Percentiles rank a stretch among this genome's conserved stretches.
Conservation (phyloP, 768 basidiomycete genomes). For the Punctularia strigosozonata region DNA sequence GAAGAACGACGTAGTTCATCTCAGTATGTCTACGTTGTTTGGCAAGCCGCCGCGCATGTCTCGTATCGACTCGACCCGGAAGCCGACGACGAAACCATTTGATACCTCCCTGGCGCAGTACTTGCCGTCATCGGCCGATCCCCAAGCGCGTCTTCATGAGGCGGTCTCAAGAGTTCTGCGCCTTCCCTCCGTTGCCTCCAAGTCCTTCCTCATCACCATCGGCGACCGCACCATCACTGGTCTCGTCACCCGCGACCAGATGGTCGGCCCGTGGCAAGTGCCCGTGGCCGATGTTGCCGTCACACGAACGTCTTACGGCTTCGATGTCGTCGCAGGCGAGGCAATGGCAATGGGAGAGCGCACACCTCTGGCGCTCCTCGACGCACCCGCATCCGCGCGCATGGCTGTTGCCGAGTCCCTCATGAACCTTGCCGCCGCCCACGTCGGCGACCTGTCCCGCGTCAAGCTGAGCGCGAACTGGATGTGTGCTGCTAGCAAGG, state of each 20-base stretch:
- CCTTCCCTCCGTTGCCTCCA: slow-evolving; percentile 88
- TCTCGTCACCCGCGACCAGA: slow-evolving; percentile 91
- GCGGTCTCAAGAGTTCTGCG: slow-evolving; percentile 77
- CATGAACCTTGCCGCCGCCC: slow-evolving; percentile 81
- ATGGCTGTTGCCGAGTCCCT: slow-evolving; percentile 95
- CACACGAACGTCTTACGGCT: slow-evolving; percentile 90
- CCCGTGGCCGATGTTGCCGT: slow-evolving; percentile 97
- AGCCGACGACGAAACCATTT: slow-evolving; percentile 38
- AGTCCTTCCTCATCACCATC: slow-evolving; percentile 97
- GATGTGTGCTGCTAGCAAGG: slow-evolving; percentile 93
- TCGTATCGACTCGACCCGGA: slow-evolving; percentile 46
- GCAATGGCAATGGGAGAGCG: slow-evolving; percentile 99
- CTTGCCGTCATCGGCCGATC: slow-evolving; percentile 31
- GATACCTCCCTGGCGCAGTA: slow-evolving; percentile 62
- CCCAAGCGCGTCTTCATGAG: slow-evolving; percentile 39
- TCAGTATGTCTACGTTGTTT: slow-evolving; percentile 92
- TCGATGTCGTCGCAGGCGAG: slow-evolving; percentile 74
- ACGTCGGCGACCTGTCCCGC: slow-evolving; percentile 51
- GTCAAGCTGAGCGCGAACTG: slow-evolving; percentile 99
- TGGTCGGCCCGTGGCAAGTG: slow-evolving; percentile 99
- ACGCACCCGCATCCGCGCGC: slow-evolving; percentile 81
- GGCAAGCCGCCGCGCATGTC: slow-evolving; percentile 93
- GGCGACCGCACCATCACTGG: slow-evolving; percentile 93
- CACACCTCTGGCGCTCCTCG: slow-evolving; percentile 82
- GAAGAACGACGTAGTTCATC: slow-evolving; percentile 66